These are phyloP conservation scores for Daldinia loculata DNA, from an alignment of 495 filamentous ascomycete species.

Conservation along the genomic window DNA sequence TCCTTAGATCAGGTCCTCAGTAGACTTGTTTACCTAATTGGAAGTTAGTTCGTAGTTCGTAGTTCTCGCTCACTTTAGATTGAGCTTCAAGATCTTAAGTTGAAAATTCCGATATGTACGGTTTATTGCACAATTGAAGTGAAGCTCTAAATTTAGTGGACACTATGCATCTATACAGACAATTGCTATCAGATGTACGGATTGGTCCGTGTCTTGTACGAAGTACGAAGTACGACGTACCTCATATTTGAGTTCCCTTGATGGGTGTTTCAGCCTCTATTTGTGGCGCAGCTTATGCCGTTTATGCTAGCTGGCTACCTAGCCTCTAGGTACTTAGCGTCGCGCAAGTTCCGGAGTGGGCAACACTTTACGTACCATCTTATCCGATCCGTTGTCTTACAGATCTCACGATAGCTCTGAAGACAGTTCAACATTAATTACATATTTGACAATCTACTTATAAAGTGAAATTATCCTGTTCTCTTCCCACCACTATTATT, in stretches of 20 bases:
- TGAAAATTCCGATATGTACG: conserved; percentile 27
- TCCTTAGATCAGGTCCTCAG: background rate
- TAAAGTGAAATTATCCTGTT: background rate
- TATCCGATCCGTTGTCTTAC: conserved; percentile 20
- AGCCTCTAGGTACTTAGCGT: background rate
- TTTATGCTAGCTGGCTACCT: background rate
- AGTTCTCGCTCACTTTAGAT: conserved; percentile 6
- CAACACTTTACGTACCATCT: conserved; percentile 19
- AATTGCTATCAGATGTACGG: background rate
- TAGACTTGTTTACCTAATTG: background rate
- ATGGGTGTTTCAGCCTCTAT: conserved; percentile 17
- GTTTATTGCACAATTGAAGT: conserved; percentile 24
- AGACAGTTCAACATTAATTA: conserved; percentile 24
- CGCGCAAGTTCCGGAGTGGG: conserved; percentile 16
- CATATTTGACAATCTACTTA: conserved; percentile 4
- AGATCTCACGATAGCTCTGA: conserved; percentile 23
- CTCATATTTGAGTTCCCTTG: no score
- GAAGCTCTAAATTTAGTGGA: background rate
- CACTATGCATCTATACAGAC: conserved; percentile 9
- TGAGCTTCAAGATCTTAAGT: conserved; percentile 12
- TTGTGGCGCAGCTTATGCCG: conserved; percentile 30
- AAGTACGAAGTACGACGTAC: no score
- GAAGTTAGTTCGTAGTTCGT: background rate
- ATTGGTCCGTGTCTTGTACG: no score
- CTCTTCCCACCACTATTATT: background rate